These are phyloP conservation scores for Coniella lustricola DNA, from an alignment of 2,329 filamentous ascomycete species.

Conservation along the genomic window DNA sequence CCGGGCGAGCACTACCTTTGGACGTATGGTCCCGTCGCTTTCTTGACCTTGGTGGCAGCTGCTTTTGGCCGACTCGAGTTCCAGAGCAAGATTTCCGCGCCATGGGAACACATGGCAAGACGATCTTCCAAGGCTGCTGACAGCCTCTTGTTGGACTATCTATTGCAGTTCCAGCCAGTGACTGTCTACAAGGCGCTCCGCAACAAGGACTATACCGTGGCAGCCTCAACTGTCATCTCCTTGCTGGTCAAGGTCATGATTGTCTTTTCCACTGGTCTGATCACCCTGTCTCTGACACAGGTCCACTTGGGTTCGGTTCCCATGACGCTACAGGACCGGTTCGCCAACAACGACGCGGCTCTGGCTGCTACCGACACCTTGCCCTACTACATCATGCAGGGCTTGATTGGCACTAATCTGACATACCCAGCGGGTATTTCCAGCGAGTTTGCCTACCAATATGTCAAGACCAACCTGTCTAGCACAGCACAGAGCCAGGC, in stretches of 20 bases:
- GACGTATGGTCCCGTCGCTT: conserved; percentile 28
- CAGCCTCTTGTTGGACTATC: conserved; percentile 31
- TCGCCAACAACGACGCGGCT: conserved; percentile 22
- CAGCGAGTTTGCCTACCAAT: conserved; percentile 28
- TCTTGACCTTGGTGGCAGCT: conserved; percentile 27
- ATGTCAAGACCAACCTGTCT: conserved; percentile 23
- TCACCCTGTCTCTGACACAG: conserved; percentile 26
- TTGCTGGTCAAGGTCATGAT: conserved; percentile 28
- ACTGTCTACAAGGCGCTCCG: conserved; percentile 24
- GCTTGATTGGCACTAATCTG: conserved; percentile 23
- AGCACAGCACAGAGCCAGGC: conserved; percentile 23
- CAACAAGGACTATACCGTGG: conserved; percentile 30
- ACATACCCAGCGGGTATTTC: conserved; percentile 28
- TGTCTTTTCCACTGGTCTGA: conserved; percentile 30
- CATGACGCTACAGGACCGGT: conserved; percentile 23
- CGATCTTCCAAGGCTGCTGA: conserved; percentile 23
- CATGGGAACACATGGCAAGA: conserved; percentile 30
- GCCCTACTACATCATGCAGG: conserved; percentile 28
- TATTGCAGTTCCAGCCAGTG: conserved; percentile 18
- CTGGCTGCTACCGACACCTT: conserved; percentile 22
- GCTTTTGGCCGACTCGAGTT: conserved; percentile 32
- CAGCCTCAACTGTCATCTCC: conserved; percentile 20
- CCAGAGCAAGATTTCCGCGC: conserved; percentile 30
- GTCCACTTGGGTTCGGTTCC: conserved; percentile 18
- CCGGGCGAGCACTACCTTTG: conserved; percentile 27